Evolutionary conservation across 441 rosid genomes (phyloP).

Genomic region (Aquilaria agallochum): DNA sequence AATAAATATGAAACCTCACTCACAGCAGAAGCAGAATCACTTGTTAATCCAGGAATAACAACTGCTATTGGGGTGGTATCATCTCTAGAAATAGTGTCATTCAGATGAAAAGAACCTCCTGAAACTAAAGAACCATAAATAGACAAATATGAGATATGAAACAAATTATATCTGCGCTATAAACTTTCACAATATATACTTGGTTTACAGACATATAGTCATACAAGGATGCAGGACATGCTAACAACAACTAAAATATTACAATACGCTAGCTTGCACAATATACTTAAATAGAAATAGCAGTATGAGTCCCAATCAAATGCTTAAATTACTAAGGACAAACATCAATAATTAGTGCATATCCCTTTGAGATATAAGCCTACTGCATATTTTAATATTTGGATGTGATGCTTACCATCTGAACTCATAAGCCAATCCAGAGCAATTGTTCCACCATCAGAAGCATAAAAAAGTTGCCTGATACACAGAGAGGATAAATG

Average conservation of each 20-base stretch:
- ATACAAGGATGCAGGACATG: too few relatives aligned
- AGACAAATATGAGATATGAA: not conserved
- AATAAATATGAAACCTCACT: slow-evolving; percentile 23
- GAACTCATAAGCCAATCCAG: slow-evolving; percentile 71
- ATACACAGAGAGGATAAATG: slow-evolving; percentile 9
- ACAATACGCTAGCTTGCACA: too few relatives aligned
- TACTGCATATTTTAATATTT: too few relatives aligned
- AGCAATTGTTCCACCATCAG: slow-evolving; percentile 90
- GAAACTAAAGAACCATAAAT: slow-evolving; percentile 27
- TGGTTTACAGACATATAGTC: too few relatives aligned
- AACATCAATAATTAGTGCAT: too few relatives aligned
- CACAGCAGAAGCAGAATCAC: slow-evolving; percentile 76
- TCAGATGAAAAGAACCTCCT: slow-evolving; percentile 22
- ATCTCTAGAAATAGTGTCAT: slow-evolving; percentile 34
- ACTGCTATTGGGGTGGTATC: slow-evolving; percentile 59
- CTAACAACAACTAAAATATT: too few relatives aligned
- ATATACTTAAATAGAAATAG: too few relatives aligned
- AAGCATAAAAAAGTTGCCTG: slow-evolving; percentile 58
- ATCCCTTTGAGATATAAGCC: too few relatives aligned
- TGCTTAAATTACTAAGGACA: too few relatives aligned
- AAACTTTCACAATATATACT: too few relatives aligned
- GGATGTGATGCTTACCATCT: slow-evolving; percentile 33
- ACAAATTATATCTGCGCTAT: too few relatives aligned
- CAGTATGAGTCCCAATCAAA: too few relatives aligned
- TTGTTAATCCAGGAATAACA: slow-evolving; percentile 82